phyloP scores from a whole-genome alignment of 768 basidiomycete species.

The Lepiota venenata region DNA sequence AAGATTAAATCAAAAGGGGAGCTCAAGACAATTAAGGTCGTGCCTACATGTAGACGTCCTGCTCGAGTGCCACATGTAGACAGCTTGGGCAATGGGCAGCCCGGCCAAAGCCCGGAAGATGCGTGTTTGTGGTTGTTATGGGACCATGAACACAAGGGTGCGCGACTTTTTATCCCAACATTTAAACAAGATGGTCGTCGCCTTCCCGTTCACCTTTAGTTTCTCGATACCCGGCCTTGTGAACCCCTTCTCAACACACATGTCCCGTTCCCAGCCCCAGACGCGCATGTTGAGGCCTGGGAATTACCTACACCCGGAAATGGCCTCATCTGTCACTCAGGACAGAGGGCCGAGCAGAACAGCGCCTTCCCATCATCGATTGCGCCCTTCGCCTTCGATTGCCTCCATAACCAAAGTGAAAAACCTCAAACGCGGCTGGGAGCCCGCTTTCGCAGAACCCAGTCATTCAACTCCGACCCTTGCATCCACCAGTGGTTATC shows the following conservation, averaged over 20 bases:
- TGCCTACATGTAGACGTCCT: too few relatives aligned
- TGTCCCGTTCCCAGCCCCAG: constrained; percentile 18
- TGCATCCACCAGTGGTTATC: constrained; percentile 58
- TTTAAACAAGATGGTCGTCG: constrained; percentile 16
- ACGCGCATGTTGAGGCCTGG: constrained; percentile 15
- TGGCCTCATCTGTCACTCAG: constrained; percentile 6
- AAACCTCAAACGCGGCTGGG: constrained; percentile 63
- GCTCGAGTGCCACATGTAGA: too few relatives aligned
- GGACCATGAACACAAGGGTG: not conserved
- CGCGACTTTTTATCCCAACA: not conserved
- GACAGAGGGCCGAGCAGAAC: constrained; percentile 11
- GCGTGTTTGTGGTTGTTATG: too few relatives aligned
- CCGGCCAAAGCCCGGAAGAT: too few relatives aligned
- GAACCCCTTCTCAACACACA: constrained; percentile 53
- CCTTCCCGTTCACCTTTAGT: constrained; percentile 72
- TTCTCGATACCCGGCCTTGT: constrained; percentile 60
- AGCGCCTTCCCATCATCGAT: constrained; percentile 14
- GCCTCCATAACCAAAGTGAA: constrained; percentile 35
- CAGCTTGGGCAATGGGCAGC: too few relatives aligned
- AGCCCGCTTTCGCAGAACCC: constrained; percentile 55
- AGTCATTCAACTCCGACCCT: constrained; percentile 50
- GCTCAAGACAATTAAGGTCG: too few relatives aligned
- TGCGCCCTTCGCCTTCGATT: constrained; percentile 30
- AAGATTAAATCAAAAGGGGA: too few relatives aligned
- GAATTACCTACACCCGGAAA: constrained; percentile 20